These are phyloP conservation scores for Delonix regia DNA, from an alignment of 306 rosid species.

Conservation along the genomic window DNA sequence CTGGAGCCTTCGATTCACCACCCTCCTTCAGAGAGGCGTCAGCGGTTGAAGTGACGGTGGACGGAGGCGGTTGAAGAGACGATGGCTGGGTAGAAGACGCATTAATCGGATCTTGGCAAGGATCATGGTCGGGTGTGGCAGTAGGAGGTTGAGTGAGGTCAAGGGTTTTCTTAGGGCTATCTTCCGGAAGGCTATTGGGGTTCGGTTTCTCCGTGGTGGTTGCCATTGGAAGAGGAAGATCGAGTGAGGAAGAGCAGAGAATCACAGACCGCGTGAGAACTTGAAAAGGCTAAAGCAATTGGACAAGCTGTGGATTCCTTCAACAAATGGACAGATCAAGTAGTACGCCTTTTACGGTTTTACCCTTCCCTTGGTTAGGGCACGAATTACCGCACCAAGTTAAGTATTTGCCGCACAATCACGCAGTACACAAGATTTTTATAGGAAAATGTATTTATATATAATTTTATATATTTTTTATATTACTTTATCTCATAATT, in stretches of 20 bases:
- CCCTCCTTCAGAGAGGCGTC: constrained; percentile 34
- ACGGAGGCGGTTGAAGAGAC: background rate
- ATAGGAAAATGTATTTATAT: too few relatives aligned
- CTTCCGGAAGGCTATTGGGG: constrained; percentile 37
- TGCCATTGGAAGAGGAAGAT: constrained; percentile 47
- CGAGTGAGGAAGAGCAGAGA: constrained; percentile 1
- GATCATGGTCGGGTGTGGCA: constrained; percentile 30
- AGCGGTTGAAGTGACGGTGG: constrained; percentile 6
- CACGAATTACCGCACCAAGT: background rate
- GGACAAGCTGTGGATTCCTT: background rate
- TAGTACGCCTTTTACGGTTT: background rate
- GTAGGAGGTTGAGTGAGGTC: constrained; percentile 33
- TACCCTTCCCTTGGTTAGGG: background rate
- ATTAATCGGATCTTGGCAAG: constrained; percentile 11
- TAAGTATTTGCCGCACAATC: too few relatives aligned
- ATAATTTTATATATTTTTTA: too few relatives aligned
- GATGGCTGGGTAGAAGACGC: constrained; percentile 5
- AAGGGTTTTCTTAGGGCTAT: constrained; percentile 53
- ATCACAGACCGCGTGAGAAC: constrained; percentile 30
- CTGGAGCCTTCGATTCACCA: constrained; percentile 39
- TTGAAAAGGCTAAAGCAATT: background rate
- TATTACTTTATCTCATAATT: too few relatives aligned
- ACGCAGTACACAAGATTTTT: too few relatives aligned
- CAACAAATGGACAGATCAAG: background rate
- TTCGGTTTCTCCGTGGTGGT: constrained; percentile 47